These are phyloP conservation scores for Lathyrus tuberosus DNA, from an alignment of 306 rosid genomes.

Conservation along the genomic window DNA sequence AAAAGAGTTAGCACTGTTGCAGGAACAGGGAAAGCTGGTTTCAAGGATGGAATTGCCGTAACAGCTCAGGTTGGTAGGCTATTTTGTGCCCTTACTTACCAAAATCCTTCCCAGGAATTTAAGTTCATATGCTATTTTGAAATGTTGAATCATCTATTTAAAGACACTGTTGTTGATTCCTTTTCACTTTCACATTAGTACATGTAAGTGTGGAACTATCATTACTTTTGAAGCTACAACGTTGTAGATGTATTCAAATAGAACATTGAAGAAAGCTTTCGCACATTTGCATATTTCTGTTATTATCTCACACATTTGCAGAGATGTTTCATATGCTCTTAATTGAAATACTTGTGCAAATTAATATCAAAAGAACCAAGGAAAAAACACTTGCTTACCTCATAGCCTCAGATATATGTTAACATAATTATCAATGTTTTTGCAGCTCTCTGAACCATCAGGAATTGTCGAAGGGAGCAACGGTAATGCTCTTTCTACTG, in stretches of 20 bases:
- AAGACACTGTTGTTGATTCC: conserved; percentile 4
- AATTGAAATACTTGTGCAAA: conserved; percentile 16
- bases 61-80: conserved; percentile 68
- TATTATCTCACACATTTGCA: conserved; percentile 26
- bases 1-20: conserved; percentile 81
- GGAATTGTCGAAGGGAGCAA: conserved; percentile 72
- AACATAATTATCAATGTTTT: conserved; percentile 43
- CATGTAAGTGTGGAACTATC: conserved; percentile 5
- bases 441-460: conserved; percentile 95
- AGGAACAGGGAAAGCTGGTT: conserved; percentile 91
- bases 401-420: conserved; percentile 13
- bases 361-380: conserved; percentile 14
- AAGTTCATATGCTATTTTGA: conserved; percentile 16
- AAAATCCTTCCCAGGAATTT: conserved; percentile 20
- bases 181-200: conserved; percentile 2
- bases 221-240: conserved; percentile 20
- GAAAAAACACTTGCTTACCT: conserved; percentile 25
- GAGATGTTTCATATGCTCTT: conserved; percentile 24
- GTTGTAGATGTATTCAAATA: background rate
- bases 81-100: conserved; percentile 24
- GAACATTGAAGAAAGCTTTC: conserved; percentile 9
- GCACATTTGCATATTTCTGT: background rate
- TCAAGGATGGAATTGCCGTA: conserved; percentile 72
- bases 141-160: conserved; percentile 18
- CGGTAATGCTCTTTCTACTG: conserved; percentile 49